These are phyloP conservation scores for Candida glaebosa DNA, from an alignment of 805 yeast species.

Conservation along the genomic window DNA sequence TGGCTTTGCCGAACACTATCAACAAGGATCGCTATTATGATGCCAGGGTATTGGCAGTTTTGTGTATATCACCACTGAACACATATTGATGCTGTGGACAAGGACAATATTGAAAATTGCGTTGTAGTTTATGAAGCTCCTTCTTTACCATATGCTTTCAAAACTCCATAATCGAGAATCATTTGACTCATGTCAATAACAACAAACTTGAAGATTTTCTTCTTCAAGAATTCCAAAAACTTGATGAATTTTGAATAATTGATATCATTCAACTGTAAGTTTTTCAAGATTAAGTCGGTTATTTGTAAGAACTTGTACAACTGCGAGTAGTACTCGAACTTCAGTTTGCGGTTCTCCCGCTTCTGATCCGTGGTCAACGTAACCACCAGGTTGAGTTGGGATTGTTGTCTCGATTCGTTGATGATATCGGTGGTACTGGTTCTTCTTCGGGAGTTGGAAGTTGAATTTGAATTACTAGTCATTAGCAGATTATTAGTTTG, in stretches of 20 bases:
- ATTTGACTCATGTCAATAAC: slow-evolving; percentile 34
- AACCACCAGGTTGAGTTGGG: background rate
- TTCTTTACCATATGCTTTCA: slow-evolving; percentile 7
- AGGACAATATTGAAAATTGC: too few relatives aligned
- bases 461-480: background rate
- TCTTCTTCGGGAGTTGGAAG: slow-evolving; percentile 2
- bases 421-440: slow-evolving; percentile 15
- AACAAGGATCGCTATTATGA: too few relatives aligned
- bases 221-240: slow-evolving; percentile 35
- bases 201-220: slow-evolving; percentile 31
- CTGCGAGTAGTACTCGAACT: slow-evolving; percentile 34
- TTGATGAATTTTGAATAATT: slow-evolving; percentile 17
- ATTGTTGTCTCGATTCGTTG: slow-evolving; percentile 8
- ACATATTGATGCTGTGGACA: too few relatives aligned
- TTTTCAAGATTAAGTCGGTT: slow-evolving; percentile 12
- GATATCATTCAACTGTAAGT: slow-evolving; percentile 7
- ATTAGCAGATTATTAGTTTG: background rate
- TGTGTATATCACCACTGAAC: too few relatives aligned
- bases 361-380: slow-evolving; percentile 18
- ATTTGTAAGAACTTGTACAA: slow-evolving; percentile 15
- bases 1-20: too few relatives aligned
- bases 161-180: slow-evolving; percentile 30
- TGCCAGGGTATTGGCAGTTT: too few relatives aligned
- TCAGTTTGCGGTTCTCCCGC: slow-evolving; percentile 28
- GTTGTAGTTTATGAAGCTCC: too few relatives aligned